Evolutionary conservation across 495 filamentous ascomycete genomes (phyloP).

Genomic region (Amorphotheca resinae): DNA sequence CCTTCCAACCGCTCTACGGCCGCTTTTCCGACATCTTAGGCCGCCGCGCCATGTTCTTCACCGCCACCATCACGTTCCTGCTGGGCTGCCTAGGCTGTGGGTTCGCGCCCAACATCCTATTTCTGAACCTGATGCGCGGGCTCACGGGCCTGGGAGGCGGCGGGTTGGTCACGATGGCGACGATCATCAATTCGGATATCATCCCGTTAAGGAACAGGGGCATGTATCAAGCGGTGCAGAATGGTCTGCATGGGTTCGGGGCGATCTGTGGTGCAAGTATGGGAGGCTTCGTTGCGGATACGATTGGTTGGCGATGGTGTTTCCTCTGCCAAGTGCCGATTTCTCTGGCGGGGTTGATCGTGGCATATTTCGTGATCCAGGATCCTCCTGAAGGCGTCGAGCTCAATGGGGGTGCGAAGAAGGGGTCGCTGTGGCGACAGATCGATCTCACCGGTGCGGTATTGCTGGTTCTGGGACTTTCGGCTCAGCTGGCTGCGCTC

Average conservation of each 20-base stretch:
- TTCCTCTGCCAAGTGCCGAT: conserved; percentile 38
- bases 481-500: conserved; percentile 43
- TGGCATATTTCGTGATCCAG: conserved; percentile 41
- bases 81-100: conserved; percentile 37
- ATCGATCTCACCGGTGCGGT: conserved; percentile 45
- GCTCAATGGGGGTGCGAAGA: conserved; percentile 7
- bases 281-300: conserved; percentile 35
- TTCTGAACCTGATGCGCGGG: conserved; percentile 34
- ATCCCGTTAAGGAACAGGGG: conserved; percentile 50
- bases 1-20: conserved; percentile 18
- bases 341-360: conserved; percentile 37
- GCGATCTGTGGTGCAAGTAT: conserved; percentile 36
- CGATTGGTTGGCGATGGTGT: conserved; percentile 38
- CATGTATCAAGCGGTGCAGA: conserved; percentile 54
- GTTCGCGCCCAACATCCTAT: conserved; percentile 26
- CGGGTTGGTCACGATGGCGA: conserved; percentile 29
- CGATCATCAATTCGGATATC: conserved; percentile 54
- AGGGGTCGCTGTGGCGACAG: conserved; percentile 35
- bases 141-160: conserved; percentile 43
- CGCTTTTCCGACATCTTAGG: conserved; percentile 24
- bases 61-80: conserved; percentile 32
- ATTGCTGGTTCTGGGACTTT: conserved; percentile 44
- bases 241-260: conserved; percentile 47
- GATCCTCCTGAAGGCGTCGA: conserved; percentile 14
- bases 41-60: conserved; percentile 30